Percentiles rank a stretch among this genome's conserved stretches.
These are phyloP conservation scores for Komagataella kurtzmanii DNA, from an alignment of 805 yeast genomes.

Conservation along the genomic window DNA sequence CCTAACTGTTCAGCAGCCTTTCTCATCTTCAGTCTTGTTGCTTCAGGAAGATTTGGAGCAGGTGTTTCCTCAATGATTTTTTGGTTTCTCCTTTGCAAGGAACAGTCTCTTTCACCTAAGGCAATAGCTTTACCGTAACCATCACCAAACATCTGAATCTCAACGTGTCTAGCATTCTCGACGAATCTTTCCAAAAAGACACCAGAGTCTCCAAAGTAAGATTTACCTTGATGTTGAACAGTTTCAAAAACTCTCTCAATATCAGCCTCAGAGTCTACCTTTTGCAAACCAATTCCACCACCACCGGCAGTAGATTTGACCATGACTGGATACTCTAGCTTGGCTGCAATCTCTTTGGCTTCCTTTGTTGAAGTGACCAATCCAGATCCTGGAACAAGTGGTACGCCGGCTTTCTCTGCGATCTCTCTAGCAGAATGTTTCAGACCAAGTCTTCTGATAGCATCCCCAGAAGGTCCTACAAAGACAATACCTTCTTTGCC, in stretches of 20 bases:
- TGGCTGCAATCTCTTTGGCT: constrained; percentile 63
- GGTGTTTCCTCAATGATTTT: constrained; percentile 96
- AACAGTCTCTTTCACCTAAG: constrained; percentile 94
- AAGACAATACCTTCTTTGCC: constrained; percentile 72
- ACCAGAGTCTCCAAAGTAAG: constrained; percentile 91
- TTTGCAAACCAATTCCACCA: constrained; percentile 96
- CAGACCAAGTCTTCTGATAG: constrained; percentile 81
- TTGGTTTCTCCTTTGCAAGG: constrained; percentile 94
- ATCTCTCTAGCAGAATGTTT: constrained; percentile 96
- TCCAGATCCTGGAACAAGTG: constrained; percentile 95
- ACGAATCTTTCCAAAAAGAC: constrained; percentile 92
- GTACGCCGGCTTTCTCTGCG: constrained; percentile 85
- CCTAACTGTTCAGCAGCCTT: constrained; percentile 78
- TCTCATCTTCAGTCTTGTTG: constrained; percentile 64
- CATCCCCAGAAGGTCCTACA: constrained; percentile 95
- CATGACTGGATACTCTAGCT: constrained; percentile 83
- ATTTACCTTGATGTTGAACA: constrained; percentile 86
- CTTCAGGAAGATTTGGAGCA: constrained; percentile 82
- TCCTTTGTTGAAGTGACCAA: constrained; percentile 58
- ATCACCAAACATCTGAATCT: constrained; percentile 93
- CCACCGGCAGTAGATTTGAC: constrained; percentile 98
- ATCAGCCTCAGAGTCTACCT: constrained; percentile 74
- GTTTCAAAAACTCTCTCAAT: constrained; percentile 77
- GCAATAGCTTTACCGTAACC: constrained; percentile 91
- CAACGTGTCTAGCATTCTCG: constrained; percentile 92